phyloP scores from a whole-genome alignment of 2,329 filamentous ascomycete species.

The Didymella exigua region DNA sequence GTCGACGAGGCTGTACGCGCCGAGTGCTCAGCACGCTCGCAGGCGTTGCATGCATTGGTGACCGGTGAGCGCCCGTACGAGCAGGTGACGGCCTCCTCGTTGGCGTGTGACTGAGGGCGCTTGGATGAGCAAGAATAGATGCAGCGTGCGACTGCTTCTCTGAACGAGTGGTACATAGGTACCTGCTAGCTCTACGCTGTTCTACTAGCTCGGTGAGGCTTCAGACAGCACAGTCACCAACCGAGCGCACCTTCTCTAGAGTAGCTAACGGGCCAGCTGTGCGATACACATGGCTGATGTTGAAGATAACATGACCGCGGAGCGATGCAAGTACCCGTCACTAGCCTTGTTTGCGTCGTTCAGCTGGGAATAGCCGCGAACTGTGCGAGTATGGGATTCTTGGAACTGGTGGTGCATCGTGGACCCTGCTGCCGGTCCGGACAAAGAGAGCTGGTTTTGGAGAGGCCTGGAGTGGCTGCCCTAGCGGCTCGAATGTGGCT shows the following conservation, averaged over 20 bases:
- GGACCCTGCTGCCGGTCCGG: conserved; percentile 1
- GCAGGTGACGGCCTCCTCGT: conserved; percentile 9
- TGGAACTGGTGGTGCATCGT: conserved; percentile 3
- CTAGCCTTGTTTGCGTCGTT: conserved; percentile 9
- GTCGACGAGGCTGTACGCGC: conserved; percentile 14
- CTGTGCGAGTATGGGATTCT: conserved; percentile 7
- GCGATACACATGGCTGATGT: not conserved
- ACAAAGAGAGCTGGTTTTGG: not conserved
- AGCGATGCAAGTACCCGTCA: conserved; percentile 13
- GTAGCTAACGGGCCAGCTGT: not conserved
- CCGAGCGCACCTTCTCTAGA: not conserved
- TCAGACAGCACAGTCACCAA: not conserved
- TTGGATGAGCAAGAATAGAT: conserved; percentile 10
- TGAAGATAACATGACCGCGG: conserved; percentile 12
- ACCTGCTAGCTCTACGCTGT: not conserved
- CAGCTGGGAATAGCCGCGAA: not conserved
- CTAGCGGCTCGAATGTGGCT: not conserved
- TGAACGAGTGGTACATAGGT: not conserved
- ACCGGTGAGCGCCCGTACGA: conserved; percentile 2
- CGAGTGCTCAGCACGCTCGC: conserved; percentile 10
- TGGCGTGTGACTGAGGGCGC: conserved; percentile 14
- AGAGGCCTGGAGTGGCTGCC: conserved; percentile 11
- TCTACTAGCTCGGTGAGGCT: not conserved
- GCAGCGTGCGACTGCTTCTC: not conserved
- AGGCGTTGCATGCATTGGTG: conserved; percentile 10